phyloP scores from a whole-genome alignment of 176 grass and related monocot species.

The Eleusine indica region DNA sequence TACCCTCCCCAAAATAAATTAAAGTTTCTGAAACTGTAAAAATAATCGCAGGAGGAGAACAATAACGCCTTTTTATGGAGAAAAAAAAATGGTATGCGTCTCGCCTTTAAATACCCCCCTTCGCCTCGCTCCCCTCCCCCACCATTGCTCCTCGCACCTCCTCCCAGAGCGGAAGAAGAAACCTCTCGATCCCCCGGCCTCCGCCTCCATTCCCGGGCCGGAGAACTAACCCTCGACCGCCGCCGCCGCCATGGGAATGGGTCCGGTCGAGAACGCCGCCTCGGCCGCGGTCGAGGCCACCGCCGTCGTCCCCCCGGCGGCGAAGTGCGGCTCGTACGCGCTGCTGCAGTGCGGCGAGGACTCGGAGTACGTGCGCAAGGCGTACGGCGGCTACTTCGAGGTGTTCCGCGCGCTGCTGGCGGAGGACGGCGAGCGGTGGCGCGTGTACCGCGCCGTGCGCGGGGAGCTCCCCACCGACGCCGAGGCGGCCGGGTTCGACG shows the following conservation, averaged over 20 bases:
- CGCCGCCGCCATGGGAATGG: constrained; percentile 54
- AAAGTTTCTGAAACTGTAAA: neutral
- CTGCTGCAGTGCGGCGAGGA: constrained; percentile 90
- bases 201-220: constrained; percentile 28
- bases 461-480: constrained; percentile 61
- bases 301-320: no score
- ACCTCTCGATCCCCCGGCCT: neutral
- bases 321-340: constrained; percentile 36
- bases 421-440: constrained; percentile 78
- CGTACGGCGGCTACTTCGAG: constrained; percentile 78
- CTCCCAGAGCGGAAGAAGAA: neutral
- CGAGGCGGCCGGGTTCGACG: constrained; percentile 55
- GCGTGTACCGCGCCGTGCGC: constrained; percentile 55
- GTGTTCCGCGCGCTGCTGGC: constrained; percentile 73
- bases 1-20: neutral
- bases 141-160: neutral
- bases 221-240: neutral
- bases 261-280: constrained; percentile 22
- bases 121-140: neutral
- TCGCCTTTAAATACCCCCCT: constrained; percentile 31
- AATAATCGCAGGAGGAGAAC: neutral
- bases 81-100: neutral
- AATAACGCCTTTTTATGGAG: neutral
- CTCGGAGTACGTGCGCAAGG: constrained; percentile 77
- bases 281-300: neutral